Conservation (phyloP, 106 monocot genomes). For the Hemerocallis citrina region DNA sequence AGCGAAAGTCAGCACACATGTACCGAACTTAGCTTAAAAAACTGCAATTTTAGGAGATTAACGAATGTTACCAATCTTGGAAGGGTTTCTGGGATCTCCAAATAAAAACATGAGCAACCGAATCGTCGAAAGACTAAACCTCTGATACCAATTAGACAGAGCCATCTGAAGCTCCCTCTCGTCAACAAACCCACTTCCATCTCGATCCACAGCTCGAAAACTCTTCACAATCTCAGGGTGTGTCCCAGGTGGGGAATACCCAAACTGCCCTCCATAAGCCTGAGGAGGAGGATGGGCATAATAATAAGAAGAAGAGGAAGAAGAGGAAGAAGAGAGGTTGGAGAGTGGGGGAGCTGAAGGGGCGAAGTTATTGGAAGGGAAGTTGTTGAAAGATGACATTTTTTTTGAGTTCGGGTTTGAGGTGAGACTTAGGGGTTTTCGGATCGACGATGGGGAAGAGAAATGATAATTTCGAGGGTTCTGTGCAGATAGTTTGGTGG, state of each 20-base stretch:
- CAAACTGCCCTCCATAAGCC: not conserved
- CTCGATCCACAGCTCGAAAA: conserved; percentile 67
- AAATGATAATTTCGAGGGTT: too few species aligned
- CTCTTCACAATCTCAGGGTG: conserved; percentile 40
- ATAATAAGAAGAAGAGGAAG: not conserved
- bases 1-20: too few species aligned
- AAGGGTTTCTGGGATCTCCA: conserved; percentile 35
- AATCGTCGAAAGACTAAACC: conserved; percentile 41
- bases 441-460: too few species aligned
- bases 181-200: conserved; percentile 68
- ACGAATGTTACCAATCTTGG: conserved; percentile 25
- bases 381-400: conserved; percentile 4
- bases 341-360: conserved; percentile 39
- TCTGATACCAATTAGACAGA: conserved; percentile 43
- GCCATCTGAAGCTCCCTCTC: conserved; percentile 66
- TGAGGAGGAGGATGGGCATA: not conserved
- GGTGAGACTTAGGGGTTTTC: too few species aligned
- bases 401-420: not conserved
- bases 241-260: conserved; percentile 49
- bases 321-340: not conserved
- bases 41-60: too few species aligned
- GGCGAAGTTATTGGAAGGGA: conserved; percentile 7
- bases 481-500: too few species aligned
- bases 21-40: too few species aligned
- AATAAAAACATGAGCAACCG: conserved; percentile 69